Conservation (phyloP, 164 flowering plant species). For the Stephania yunnanensis region DNA sequence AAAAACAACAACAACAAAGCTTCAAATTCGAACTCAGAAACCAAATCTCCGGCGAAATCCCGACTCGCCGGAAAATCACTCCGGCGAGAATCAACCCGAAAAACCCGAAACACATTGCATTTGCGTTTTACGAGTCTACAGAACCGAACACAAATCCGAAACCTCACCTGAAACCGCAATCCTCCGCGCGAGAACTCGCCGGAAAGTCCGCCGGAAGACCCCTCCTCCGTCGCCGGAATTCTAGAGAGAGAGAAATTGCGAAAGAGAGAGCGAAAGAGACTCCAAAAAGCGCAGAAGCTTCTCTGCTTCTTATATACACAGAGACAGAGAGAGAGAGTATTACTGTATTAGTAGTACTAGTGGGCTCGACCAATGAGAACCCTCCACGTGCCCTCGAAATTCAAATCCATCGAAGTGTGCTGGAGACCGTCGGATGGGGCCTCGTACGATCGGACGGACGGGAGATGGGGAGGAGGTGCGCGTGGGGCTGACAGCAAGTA, state of each 20-base stretch:
- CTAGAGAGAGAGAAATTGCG: no score
- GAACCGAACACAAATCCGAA: background rate
- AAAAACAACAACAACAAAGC: background rate
- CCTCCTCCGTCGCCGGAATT: background rate
- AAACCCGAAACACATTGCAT: no score
- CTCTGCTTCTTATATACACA: background rate
- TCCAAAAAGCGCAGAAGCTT: background rate
- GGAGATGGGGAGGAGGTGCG: background rate
- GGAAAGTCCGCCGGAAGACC: background rate
- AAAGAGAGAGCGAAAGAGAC: background rate
- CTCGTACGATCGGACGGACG: background rate
- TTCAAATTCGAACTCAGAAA: background rate
- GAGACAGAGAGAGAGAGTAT: background rate
- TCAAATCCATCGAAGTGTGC: background rate
- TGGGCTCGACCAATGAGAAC: background rate
- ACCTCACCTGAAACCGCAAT: background rate
- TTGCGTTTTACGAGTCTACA: background rate
- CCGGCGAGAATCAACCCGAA: no score
- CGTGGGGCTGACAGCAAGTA: no score
- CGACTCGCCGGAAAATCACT: no score
- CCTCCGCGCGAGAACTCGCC: background rate
- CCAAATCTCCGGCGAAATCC: background rate
- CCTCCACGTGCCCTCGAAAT: background rate
- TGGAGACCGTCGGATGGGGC: background rate
- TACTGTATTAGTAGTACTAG: background rate